A percentile compares a stretch with the other conserved stretches of the same genome.
These are phyloP conservation scores for Talaromyces sp. DNA, from an alignment of 2,329 filamentous ascomycete species.

Conservation along the genomic window DNA sequence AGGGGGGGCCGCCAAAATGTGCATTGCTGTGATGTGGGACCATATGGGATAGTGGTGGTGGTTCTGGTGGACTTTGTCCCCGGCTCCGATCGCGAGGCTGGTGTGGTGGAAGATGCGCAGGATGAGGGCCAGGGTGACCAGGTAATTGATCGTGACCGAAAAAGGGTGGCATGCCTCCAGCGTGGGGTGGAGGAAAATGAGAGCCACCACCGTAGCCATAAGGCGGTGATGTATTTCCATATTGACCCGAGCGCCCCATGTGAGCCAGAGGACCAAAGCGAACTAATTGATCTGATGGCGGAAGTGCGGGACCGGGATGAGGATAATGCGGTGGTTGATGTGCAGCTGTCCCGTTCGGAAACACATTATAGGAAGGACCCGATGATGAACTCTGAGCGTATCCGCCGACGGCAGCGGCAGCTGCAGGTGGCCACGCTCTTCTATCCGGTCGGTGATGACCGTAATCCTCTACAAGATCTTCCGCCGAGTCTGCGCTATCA, in stretches of 20 bases:
- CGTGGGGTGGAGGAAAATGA: slow-evolving; percentile 29
- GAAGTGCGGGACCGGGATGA: slow-evolving; percentile 26
- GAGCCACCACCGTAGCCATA: slow-evolving; percentile 30
- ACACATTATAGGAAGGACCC: slow-evolving; percentile 37
- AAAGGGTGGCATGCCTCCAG: slow-evolving; percentile 26
- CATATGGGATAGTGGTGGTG: slow-evolving; percentile 28
- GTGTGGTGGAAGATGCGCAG: slow-evolving; percentile 22
- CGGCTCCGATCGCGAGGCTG: slow-evolving; percentile 28
- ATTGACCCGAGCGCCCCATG: slow-evolving; percentile 25
- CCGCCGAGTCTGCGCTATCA: slow-evolving; percentile 62
- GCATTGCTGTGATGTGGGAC: slow-evolving; percentile 28
- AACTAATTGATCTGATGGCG: slow-evolving; percentile 34
- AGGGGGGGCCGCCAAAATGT: slow-evolving; percentile 31
- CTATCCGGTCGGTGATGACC: slow-evolving; percentile 36
- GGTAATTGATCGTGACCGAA: slow-evolving; percentile 29
- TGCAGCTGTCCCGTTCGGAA: slow-evolving; percentile 28
- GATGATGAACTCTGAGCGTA: slow-evolving; percentile 43
- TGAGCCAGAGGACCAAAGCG: slow-evolving; percentile 29
- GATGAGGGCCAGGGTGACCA: slow-evolving; percentile 27
- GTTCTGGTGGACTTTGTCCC: slow-evolving; percentile 30
- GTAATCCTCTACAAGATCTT: slow-evolving; percentile 58
- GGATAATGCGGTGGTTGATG: slow-evolving; percentile 29
- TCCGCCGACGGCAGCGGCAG: slow-evolving; percentile 28
- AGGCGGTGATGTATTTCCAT: slow-evolving; percentile 26
- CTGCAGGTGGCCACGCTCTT: slow-evolving; percentile 32